Conservation (phyloP, 2,329 filamentous ascomycete genomes). For the Fusarium camptoceras region DNA sequence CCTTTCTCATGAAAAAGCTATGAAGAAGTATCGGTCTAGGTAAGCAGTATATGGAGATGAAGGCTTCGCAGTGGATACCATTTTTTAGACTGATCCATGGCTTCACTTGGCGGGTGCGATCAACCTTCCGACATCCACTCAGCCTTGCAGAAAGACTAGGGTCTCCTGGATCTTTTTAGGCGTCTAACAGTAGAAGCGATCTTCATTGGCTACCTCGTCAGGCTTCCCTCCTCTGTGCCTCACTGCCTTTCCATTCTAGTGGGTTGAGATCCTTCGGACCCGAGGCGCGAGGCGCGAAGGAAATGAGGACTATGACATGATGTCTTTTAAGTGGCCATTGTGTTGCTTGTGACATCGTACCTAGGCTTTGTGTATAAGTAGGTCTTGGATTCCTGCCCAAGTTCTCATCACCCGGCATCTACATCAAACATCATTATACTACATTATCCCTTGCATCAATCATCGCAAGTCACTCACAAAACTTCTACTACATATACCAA, state of each 20-base stretch:
- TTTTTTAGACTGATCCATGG: not conserved
- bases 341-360: not conserved
- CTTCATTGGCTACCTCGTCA: not conserved
- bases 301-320: not conserved
- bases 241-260: not conserved
- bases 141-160: slow-evolving; percentile 17
- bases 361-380: not conserved
- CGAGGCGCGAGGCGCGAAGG: not conserved
- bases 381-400: too few relatives aligned
- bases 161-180: not conserved
- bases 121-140: not conserved
- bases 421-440: not conserved
- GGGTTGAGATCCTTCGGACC: not conserved
- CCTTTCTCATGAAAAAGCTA: not conserved
- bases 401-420: not conserved
- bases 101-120: not conserved
- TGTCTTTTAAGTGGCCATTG: not conserved
- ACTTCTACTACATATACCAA: not conserved
- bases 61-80: not conserved
- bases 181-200: not conserved
- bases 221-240: slow-evolving; percentile 14
- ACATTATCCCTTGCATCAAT: not conserved
- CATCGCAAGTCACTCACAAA: not conserved
- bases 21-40: not conserved
- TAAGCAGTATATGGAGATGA: not conserved